Evolutionary conservation across 2,329 filamentous ascomycete genomes (phyloP).

Genomic region (Triangularia verruculosa): DNA sequence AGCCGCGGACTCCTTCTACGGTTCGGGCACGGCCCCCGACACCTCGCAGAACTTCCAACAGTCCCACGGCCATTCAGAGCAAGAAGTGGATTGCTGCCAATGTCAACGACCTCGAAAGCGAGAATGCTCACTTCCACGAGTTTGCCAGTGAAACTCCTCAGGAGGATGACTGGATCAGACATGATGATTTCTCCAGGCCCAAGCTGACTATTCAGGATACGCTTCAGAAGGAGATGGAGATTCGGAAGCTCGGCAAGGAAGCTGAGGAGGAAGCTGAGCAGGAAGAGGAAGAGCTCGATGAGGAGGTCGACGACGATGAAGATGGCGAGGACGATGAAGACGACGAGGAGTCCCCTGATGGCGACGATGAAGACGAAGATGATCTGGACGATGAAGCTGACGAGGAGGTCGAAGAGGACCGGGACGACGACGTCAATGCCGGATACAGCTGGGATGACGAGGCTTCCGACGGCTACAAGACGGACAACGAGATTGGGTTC

Average conservation of each 20-base stretch:
- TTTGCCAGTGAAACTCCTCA: constrained; percentile 80
- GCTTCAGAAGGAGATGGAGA: constrained; percentile 81
- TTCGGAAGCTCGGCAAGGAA: constrained; percentile 81
- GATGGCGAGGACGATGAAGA: constrained; percentile 50
- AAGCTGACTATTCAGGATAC: constrained; percentile 89
- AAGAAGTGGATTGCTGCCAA: constrained; percentile 52
- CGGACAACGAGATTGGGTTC: constrained; percentile 66
- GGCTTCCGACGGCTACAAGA: constrained; percentile 68
- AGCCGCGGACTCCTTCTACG: constrained; percentile 29
- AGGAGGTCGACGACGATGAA: constrained; percentile 49
- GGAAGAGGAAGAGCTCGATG: constrained; percentile 57
- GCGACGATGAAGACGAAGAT: constrained; percentile 49
- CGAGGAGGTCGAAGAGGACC: constrained; percentile 47
- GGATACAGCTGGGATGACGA: constrained; percentile 56
- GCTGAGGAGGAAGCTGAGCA: constrained; percentile 83
- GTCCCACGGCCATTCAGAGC: constrained; percentile 37
- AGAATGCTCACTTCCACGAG: constrained; percentile 74
- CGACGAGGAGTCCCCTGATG: constrained; percentile 47
- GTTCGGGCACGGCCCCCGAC: constrained; percentile 30
- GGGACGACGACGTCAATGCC: constrained; percentile 43
- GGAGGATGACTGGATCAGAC: constrained; percentile 86
- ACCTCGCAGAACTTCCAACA: constrained; percentile 38
- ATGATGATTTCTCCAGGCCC: constrained; percentile 60
- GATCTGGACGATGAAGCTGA: constrained; percentile 51
- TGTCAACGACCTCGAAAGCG: constrained; percentile 49